phyloP scores from a whole-genome alignment of 371 early-diverging fungal species.

The Mucor piriformis region DNA sequence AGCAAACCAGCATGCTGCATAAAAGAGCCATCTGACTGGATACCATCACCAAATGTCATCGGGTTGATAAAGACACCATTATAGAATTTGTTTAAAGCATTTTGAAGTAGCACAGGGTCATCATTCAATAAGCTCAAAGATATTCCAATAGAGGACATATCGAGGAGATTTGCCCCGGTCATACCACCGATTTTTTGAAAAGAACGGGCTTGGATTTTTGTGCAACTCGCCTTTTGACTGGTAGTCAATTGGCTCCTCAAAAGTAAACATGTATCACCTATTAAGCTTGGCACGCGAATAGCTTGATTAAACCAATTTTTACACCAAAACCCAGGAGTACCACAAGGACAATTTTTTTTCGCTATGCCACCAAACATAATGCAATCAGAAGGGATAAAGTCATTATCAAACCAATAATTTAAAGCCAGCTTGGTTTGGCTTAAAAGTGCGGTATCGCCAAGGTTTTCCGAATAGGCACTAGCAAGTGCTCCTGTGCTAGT shows the following conservation, averaged over 20 bases:
- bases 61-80: constrained; percentile 14
- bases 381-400: constrained; percentile 25
- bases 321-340: constrained; percentile 40
- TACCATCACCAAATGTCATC: constrained; percentile 23
- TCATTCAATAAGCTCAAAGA: constrained; percentile 17
- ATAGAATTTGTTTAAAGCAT: constrained; percentile 23
- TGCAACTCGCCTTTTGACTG: constrained; percentile 12
- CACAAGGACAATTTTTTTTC: constrained; percentile 31
- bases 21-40: constrained; percentile 40
- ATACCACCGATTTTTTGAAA: constrained; percentile 6
- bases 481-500: constrained; percentile 9
- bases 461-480: constrained; percentile 1
- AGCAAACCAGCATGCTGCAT: constrained; percentile 37
- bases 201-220: constrained; percentile 20
- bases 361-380: constrained; percentile 21
- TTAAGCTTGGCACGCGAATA: constrained; percentile 22
- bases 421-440: constrained; percentile 13
- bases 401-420: constrained; percentile 39
- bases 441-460: constrained; percentile 6
- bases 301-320: constrained; percentile 36
- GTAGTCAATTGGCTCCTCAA: constrained; percentile 4
- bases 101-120: constrained; percentile 2
- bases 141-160: constrained; percentile 32
- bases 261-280: constrained; percentile 31
- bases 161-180: constrained; percentile 33